phyloP scores from a whole-genome alignment of 2,329 filamentous ascomycete genomes.

The Botrytis deweyae region DNA sequence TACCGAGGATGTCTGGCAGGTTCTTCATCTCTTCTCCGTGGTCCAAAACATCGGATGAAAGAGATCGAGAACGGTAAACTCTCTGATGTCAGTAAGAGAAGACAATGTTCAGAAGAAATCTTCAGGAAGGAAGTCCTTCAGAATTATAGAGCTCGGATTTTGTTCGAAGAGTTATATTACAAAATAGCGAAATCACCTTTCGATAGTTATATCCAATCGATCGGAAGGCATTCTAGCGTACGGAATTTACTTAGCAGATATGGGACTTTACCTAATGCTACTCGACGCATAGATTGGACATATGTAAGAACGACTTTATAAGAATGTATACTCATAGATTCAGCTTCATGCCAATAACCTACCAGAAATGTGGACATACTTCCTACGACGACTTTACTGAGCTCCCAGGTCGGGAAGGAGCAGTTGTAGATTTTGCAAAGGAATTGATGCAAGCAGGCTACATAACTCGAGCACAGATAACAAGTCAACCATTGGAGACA shows the following conservation, averaged over 20 bases:
- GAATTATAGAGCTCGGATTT: too few relatives aligned
- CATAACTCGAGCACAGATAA: background rate
- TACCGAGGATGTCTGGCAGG: background rate
- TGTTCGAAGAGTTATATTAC: background rate
- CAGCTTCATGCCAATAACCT: background rate
- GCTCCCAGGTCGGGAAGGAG: background rate
- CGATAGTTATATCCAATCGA: background rate
- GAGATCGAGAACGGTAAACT: background rate
- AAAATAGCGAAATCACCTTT: too few relatives aligned
- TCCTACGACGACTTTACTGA: background rate
- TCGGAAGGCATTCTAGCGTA: too few relatives aligned
- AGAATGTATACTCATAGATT: background rate
- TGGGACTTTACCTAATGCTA: background rate
- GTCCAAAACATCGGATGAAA: too few relatives aligned
- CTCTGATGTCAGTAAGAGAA: background rate
- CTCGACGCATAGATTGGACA: background rate
- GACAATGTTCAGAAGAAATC: background rate
- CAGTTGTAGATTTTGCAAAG: background rate
- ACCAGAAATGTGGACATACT: background rate
- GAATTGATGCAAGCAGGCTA: conserved; percentile 5
- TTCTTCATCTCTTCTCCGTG: background rate
- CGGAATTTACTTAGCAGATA: background rate
- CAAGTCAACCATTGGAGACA: background rate
- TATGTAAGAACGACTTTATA: background rate
- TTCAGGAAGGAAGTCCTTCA: background rate